Evolutionary conservation across 768 basidiomycete genomes (phyloP), one percentile per base, ranked within the genome.

Genomic region (Scleroderma citrinum): DNA sequence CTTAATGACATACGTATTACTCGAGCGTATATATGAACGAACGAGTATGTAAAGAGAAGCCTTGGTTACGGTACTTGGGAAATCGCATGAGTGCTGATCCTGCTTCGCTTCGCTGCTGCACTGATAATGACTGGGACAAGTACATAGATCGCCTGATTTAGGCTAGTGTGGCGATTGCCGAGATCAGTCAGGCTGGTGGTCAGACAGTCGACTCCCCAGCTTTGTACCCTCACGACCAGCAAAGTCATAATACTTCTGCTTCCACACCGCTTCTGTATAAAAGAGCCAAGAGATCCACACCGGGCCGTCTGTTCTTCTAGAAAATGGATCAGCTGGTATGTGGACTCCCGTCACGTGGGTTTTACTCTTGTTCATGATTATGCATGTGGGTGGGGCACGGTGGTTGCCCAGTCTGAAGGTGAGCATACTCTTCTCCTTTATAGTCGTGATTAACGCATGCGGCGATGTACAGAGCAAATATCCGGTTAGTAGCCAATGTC

Each of bases 401-500:
- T 46, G 34, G 26, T 12, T 40, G 20, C 37, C 11, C 53, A 85
- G 83, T 76, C 79, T 63, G 77, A 81, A 72, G 79, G 82, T 83
- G 62, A 56, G 67, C 57, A 36, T 44, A 56, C 32, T 46, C 49
- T 54, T 46, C 43, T 24, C 43, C 49, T 36, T 19, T 37, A 29
- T n/a, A 19, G 26, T 1, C 23, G 5, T 4, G 3, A n/a, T 21
- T 20, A 3, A 31, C 19, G 13, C 14, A 43, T 23, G 12, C 44
- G 35, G 37, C 32, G 43, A 50, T n/a, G 13, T 55, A 29, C 65
- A 95, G 92, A 94, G 68, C 91, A 93, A 77, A 90, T 94, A 60
- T 81, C 90, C 61, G 92, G 92, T 42, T 16, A 42, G 40, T 91
- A 62, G 40, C 69, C 31, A 14, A 36, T 51, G 40, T 30, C 30